Conservation (phyloP, 2,329 filamentous ascomycete genomes). For the Plectosphaerella sp. region DNA sequence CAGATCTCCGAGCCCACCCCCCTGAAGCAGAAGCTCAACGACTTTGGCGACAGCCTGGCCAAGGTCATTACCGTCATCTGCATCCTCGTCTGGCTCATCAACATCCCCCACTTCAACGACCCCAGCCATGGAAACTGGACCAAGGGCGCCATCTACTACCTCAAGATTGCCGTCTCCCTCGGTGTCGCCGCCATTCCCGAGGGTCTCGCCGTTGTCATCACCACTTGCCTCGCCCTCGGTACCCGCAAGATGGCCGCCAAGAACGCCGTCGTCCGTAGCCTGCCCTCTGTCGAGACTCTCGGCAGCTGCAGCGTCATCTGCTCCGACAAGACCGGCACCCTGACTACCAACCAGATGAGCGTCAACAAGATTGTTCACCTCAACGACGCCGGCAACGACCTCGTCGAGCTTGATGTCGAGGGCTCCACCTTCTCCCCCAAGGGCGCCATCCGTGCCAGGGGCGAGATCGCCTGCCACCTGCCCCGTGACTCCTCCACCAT, state of each 20-base stretch:
- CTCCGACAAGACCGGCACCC: constrained; percentile 96
- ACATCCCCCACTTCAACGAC: constrained; percentile 95
- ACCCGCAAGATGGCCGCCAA: constrained; percentile 98
- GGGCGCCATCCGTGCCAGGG: constrained; percentile 66
- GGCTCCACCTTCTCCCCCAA: constrained; percentile 89
- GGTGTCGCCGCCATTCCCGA: constrained; percentile 97
- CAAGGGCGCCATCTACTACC: constrained; percentile 98
- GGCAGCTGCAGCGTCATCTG: constrained; percentile 99
- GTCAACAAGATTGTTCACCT: constrained; percentile 90
- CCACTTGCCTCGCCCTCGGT: constrained; percentile 92
- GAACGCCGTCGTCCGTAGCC: constrained; percentile 92
- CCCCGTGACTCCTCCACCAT: constrained; percentile 71
- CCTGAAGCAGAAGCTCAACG: constrained; percentile 96
- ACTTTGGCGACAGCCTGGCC: constrained; percentile 92
- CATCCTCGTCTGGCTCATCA: constrained; percentile 95
- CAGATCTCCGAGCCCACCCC: constrained; percentile 98
- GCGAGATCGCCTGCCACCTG: constrained; percentile 64
- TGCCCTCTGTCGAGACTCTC: constrained; percentile 95
- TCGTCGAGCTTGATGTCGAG: constrained; percentile 85
- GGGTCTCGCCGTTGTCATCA: constrained; percentile 95
- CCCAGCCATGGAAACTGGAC: constrained; percentile 88
- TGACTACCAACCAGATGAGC: constrained; percentile 99
- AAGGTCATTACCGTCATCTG: constrained; percentile 99
- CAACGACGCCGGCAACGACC: constrained; percentile 63
- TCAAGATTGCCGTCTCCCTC: constrained; percentile 98